phyloP scores from a whole-genome alignment of 2,329 filamentous ascomycete species.

The Teratosphaeria zuluensis region DNA sequence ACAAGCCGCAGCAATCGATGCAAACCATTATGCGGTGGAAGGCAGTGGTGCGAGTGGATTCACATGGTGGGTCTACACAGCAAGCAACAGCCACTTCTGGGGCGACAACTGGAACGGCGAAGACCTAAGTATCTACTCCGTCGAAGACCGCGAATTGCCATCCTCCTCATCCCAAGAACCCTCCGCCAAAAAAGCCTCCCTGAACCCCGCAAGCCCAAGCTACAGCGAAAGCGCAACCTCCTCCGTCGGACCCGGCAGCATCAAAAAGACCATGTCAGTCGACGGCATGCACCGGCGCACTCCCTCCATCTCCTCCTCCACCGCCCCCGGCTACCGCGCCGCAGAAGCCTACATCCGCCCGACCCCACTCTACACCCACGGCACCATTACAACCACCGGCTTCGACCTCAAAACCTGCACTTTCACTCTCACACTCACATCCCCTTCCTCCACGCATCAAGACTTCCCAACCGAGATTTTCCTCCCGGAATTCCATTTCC shows the following conservation, averaged over 20 bases:
- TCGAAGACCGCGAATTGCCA: constrained; percentile 62
- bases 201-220: constrained; percentile 41
- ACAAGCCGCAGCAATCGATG: constrained; percentile 86
- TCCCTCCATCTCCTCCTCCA: constrained; percentile 5
- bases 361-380: constrained; percentile 65
- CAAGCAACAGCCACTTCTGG: constrained; percentile 73
- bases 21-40: constrained; percentile 89
- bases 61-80: constrained; percentile 79
- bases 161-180: constrained; percentile 33
- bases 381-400: constrained; percentile 58
- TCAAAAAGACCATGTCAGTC: constrained; percentile 62
- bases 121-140: constrained; percentile 80
- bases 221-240: constrained; percentile 46
- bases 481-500: constrained; percentile 88
- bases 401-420: constrained; percentile 75
- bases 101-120: constrained; percentile 98
- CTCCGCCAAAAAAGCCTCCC: constrained; percentile 41
- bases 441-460: constrained; percentile 49
- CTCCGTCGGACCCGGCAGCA: constrained; percentile 60
- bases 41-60: constrained; percentile 75
- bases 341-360: constrained; percentile 90
- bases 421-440: constrained; percentile 63
- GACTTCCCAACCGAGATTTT: constrained; percentile 71
- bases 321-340: constrained; percentile 64
- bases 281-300: constrained; percentile 29